Evolutionary conservation across 148 eudicot genomes (phyloP).

Genomic region (Dianthus caryophyllus): DNA sequence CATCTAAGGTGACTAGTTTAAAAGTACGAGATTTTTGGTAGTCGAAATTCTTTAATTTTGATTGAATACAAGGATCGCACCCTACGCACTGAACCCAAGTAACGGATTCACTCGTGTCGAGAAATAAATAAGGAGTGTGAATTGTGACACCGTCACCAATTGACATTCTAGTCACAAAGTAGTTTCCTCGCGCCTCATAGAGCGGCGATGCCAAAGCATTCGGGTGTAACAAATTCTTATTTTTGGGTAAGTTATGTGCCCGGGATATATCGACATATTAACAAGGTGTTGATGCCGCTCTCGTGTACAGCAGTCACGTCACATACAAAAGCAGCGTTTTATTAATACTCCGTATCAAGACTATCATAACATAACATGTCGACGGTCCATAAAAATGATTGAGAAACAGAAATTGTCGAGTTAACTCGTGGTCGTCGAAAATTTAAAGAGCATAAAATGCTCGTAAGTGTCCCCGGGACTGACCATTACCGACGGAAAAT

Average conservation of each 20-base stretch:
- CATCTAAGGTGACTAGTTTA: neutral
- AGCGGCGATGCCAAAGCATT: neutral
- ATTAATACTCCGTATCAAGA: neutral
- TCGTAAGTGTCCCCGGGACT: conserved; percentile 43
- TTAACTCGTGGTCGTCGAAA: conserved; percentile 29
- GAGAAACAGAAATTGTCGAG: neutral
- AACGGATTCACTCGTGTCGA: neutral
- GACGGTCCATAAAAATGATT: neutral
- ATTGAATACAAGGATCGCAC: conserved; percentile 14
- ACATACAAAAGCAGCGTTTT: neutral
- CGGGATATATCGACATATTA: conserved; percentile 13
- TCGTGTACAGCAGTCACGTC: too few relatives aligned
- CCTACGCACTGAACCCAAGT: conserved; percentile 21
- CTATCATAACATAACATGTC: neutral
- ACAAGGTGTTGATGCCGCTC: conserved; percentile 2
- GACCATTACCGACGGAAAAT: conserved; percentile 66
- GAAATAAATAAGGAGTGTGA: neutral
- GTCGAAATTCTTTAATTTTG: neutral
- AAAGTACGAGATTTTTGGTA: neutral
- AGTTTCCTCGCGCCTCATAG: neutral
- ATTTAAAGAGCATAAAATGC: conserved; percentile 55
- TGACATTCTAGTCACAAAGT: neutral
- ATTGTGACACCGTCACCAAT: neutral
- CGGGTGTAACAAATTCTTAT: neutral
- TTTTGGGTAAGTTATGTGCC: neutral